Evolutionary conservation across 306 rosid species (phyloP).

Genomic region (Abrus precatorius): DNA sequence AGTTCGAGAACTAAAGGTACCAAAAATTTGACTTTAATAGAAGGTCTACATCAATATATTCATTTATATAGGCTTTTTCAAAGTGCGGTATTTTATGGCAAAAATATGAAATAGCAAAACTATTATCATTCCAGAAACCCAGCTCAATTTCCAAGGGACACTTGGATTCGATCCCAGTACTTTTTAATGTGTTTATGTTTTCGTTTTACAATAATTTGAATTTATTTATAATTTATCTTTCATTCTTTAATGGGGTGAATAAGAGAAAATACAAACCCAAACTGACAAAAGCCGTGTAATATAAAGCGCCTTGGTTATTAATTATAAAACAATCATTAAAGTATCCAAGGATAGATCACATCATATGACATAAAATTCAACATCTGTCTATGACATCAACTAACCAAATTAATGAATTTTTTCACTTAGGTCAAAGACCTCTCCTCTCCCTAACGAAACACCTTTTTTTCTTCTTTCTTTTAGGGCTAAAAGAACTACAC

Average conservation of each 20-base stretch:
- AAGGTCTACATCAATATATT: constrained; percentile 53
- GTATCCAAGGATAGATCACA: constrained; percentile 50
- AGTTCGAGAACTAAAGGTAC: constrained; percentile 37
- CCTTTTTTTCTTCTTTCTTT: background rate
- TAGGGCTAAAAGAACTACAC: background rate
- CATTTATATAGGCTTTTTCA: constrained; percentile 31
- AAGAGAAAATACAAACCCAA: constrained; percentile 2
- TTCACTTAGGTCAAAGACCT: constrained; percentile 38
- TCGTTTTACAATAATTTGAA: background rate
- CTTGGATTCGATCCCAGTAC: constrained; percentile 40
- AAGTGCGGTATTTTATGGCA: constrained; percentile 40
- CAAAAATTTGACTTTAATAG: constrained; percentile 57
- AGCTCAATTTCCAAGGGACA: constrained; percentile 41
- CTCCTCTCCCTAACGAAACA: constrained; percentile 1
- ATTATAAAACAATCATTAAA: constrained; percentile 8
- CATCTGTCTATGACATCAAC: constrained; percentile 32
- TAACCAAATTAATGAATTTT: constrained; percentile 38
- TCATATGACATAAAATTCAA: constrained; percentile 34
- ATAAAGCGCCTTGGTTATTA: background rate
- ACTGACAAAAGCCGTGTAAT: constrained; percentile 26
- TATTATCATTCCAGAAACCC: constrained; percentile 39
- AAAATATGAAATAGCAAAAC: constrained; percentile 32
- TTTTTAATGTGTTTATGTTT: background rate
- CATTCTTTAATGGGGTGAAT: background rate
- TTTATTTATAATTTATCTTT: background rate